These are phyloP conservation scores for Coniella lustricola DNA, from an alignment of 2,329 filamentous ascomycete species.

Conservation along the genomic window DNA sequence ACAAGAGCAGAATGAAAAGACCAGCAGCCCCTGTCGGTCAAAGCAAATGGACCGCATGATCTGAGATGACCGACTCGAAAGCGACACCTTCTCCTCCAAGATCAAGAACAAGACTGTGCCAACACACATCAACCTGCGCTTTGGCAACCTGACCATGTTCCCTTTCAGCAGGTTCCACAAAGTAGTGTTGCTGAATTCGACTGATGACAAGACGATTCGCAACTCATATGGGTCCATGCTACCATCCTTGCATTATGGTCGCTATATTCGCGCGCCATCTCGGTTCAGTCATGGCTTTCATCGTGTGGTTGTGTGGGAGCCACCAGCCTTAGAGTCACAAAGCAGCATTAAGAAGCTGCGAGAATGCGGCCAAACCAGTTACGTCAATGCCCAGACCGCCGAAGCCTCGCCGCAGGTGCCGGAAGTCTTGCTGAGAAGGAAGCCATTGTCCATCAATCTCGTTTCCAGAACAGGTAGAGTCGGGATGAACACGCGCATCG, in stretches of 20 bases:
- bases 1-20: not conserved
- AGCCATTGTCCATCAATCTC: too few species aligned
- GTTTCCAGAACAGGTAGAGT: not conserved
- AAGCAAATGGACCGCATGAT: conserved; percentile 1
- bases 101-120: conserved; percentile 5
- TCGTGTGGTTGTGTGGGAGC: conserved; percentile 1
- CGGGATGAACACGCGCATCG: not conserved
- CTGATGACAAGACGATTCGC: not conserved
- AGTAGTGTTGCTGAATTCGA: not conserved
- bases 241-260: not conserved
- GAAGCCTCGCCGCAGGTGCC: too few species aligned
- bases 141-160: conserved; percentile 4
- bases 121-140: conserved; percentile 7
- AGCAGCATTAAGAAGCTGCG: conserved; percentile 2
- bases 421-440: too few species aligned
- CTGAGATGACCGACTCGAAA: not conserved
- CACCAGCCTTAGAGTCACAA: not conserved
- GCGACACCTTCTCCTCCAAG: not conserved
- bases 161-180: conserved; percentile 10
- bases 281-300: conserved; percentile 8
- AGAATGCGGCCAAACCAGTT: not conserved
- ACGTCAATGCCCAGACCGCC: too few species aligned
- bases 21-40: not conserved
- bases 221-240: not conserved
- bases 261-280: not conserved